Base-by-base conservation (phyloP, 768 basidiomycete species). In the Leccinum arenicola region DNA sequence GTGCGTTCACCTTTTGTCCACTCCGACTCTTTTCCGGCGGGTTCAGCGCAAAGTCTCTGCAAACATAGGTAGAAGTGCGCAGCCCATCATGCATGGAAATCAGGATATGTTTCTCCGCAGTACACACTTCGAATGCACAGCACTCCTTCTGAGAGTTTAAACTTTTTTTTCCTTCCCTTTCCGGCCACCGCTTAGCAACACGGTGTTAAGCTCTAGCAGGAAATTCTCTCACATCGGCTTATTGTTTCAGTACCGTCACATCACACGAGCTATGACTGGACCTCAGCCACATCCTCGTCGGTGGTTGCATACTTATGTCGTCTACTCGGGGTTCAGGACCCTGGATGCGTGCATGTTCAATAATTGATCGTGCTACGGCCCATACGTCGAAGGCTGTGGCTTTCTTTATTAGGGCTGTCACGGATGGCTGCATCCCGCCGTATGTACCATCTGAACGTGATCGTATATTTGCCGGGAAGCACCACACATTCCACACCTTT, bases 401-500 rank as follows among this genome's bases (percentile, higher is more conserved):
- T 48, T 54, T 48, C 54, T 50, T 19, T 27, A 50, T 19, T 17
- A 50, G 15, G 61, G 61, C 58, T 68, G 66, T 66, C 57, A 48
- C 56, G 36, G 53, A 53, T 52, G 33, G 48, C 49, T 56, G 45
- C 56, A 63, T 52, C 51, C 61, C 65, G 54, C 64, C 60, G 33
- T 62, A 54, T 50, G 59, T 50, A 36, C 23, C 51, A 56, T 52
- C 49, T 31, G 14, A 21, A 36, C 15, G 33, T 45, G 56, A 58
- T 67, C 61, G 50, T 43, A 58, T 48, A 58, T 48, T 57, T 36
- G 52, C 59, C 47, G 45, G 15, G 58, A 55, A 51, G 53, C 49
- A 43, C 57, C 51, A 52, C 40, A 35, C 31, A 58, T 56, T 45
- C 68, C 68, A 69, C 69, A 63, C 61, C 66, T 62, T 62, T 70